Evolutionary conservation across 148 eudicot genomes (phyloP).

Genomic region (Spergularia marina): DNA sequence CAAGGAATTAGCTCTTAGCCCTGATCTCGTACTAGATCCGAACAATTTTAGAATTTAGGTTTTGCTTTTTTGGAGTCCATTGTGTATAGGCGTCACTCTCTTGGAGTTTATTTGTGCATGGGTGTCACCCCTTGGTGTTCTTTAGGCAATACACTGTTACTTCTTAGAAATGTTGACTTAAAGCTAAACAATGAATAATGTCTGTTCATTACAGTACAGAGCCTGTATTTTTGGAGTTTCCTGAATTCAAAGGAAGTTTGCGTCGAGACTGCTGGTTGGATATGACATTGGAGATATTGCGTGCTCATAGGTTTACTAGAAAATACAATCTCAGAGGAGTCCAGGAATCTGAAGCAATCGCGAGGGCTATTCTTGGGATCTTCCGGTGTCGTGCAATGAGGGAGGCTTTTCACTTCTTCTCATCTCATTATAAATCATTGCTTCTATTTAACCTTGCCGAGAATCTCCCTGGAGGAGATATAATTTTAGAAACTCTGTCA

Average conservation of each 20-base stretch:
- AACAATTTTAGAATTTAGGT: too few species aligned
- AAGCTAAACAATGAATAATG: conserved; percentile 7
- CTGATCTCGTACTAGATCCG: neutral
- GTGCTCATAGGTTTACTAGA: conserved; percentile 59
- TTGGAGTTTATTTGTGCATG: too few species aligned
- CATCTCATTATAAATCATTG: conserved; percentile 63
- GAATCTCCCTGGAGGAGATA: conserved; percentile 83
- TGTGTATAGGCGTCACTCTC: too few species aligned
- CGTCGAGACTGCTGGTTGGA: conserved; percentile 91
- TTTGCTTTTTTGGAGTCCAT: too few species aligned
- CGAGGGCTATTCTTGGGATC: conserved; percentile 72
- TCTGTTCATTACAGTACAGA: conserved; percentile 53
- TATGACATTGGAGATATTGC: conserved; percentile 61
- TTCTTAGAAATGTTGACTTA: neutral
- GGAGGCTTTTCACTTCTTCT: conserved; percentile 61
- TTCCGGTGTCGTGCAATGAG: conserved; percentile 72
- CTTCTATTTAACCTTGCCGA: conserved; percentile 76
- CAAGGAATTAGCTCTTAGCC: neutral
- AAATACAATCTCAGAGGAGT: conserved; percentile 53
- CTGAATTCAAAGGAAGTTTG: conserved; percentile 80
- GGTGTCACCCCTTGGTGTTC: too few species aligned
- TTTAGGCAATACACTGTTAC: too few species aligned
- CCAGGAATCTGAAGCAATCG: conserved; percentile 71
- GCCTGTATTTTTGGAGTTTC: conserved; percentile 77
- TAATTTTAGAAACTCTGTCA: conserved; percentile 61